Evolutionary conservation across 1,139 yeast species (phyloP).

Genomic region (Insectozyma bohioensis): DNA sequence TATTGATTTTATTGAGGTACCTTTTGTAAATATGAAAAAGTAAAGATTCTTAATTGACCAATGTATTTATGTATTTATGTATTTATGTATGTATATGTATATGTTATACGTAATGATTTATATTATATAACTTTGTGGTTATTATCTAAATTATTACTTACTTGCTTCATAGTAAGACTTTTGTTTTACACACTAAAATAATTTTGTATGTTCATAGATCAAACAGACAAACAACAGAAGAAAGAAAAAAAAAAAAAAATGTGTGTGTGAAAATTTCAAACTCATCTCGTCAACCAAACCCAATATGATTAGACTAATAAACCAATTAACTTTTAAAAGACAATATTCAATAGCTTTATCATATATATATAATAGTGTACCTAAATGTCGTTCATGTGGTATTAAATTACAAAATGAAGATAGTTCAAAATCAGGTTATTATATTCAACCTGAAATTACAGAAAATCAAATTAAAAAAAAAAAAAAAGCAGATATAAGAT

Average conservation of each 20-base stretch:
- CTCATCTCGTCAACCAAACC: background rate
- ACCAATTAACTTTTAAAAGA: slow-evolving; percentile 5
- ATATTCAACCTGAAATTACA: slow-evolving; percentile 12
- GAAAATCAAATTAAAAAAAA: background rate
- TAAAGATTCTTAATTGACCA: too few species aligned
- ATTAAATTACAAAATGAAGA: slow-evolving; percentile 44
- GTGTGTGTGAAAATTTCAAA: background rate
- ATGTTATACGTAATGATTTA: too few species aligned
- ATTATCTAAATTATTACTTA: too few species aligned
- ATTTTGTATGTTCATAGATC: background rate
- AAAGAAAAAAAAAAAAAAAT: too few species aligned
- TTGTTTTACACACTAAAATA: too few species aligned
- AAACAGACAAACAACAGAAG: too few species aligned
- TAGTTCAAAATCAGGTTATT: slow-evolving; percentile 43
- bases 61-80: too few species aligned
- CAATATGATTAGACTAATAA: too few species aligned
- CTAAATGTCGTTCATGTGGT: slow-evolving; percentile 50
- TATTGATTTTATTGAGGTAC: too few species aligned
- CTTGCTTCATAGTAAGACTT: background rate
- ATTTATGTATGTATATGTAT: too few species aligned
- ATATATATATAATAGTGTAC: slow-evolving; percentile 15
- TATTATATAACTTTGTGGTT: too few species aligned
- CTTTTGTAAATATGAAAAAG: too few species aligned
- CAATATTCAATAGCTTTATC: slow-evolving; percentile 11
- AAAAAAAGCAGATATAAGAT: slow-evolving; percentile 23